Base-by-base conservation (phyloP, 352 stramenopile species). In the Phytophthora ohioensis region DNA sequence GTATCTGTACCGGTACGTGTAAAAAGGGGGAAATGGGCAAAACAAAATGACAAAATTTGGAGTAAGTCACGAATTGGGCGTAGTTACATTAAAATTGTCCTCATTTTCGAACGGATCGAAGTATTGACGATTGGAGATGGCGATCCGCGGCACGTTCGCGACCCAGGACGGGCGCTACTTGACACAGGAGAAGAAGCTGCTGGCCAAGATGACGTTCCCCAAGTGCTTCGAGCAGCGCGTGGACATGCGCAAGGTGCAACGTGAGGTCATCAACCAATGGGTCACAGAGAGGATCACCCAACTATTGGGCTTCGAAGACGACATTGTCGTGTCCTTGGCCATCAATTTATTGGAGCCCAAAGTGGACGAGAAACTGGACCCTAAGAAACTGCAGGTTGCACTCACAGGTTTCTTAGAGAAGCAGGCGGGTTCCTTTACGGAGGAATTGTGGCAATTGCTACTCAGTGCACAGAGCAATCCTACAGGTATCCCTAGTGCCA, bases 381-480 rank as follows among this genome's bases (percentile, higher is more conserved):
- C 93, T 30, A 88, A 91, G 21, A 77, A 95, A 62, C 71, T 98
- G 64, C 93, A 98, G 74, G 53, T 98, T 58, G 83, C 91, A 39
- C 72, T 98, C 57, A 98, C 91, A 41, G 92, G 89, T 10, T 98
- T 98, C 68, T 63, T 98, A n/a, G 91, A 96, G 59, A 97, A 97
- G 57, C 84, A 97, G 53, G 82, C 91, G 17, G 68, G 76, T 3
- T 35, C 59, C 31, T 98, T 98, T 78, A 93, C 89, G 66, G 70
- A 96, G 47, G 93, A 98, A 74, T 83, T 98, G 15, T 98, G 93
- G 93, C 80, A 82, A 38, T 68, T 98, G 42, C 75, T 98, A 56
- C 70, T 97, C 6, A 97, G 93, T 65, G 93, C 92, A 2, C 92
- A 98, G 63, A 78, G 79, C n/a, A 87, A 94, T 51, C 71, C 91